Evolutionary conservation across 2,329 filamentous ascomycete species (phyloP), one percentile per base, ranked within the genome.

Genomic region (Orbilia brochopaga): DNA sequence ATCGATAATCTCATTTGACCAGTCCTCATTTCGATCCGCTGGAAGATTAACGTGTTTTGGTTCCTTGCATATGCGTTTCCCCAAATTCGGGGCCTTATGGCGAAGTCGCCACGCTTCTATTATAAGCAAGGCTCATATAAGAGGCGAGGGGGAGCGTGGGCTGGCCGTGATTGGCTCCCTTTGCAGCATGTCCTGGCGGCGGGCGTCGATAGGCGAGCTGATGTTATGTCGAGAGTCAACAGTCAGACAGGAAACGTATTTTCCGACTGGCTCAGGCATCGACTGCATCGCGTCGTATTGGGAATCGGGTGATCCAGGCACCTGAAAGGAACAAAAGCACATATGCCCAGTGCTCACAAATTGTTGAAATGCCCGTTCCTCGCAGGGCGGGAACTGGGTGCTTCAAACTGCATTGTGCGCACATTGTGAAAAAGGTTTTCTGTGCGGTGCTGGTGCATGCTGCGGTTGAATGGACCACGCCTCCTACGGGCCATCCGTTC

Each of bases 11-110:
- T 48, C 44, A 48, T 48, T 19, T 48, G 4, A 19, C 44, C 44
- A 48, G n/a, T 48, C 44, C 44, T 44, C 19, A 48, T 48, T 48
- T 48, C 44, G n/a, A 48, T 48, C n/a, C 5, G 40, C 40, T 44
- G 7, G 40, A 15, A 44, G 13, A 44, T 44, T 5, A 44, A 44
- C 40, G 17, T 8, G n/a, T 44, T 10, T 23, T 23, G 44, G 44
- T 48, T 48, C 44, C 44, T 44, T 48, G 44, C 44, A 48, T 48
- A 48, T 48, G 15, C 44, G 44, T 48, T n/a, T 15, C 37, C 37
- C n/a, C 27, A 32, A 42, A 42, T 42, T 42, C 37, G 44, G 44
- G 27, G 27, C 27, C 3, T 8, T 32, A 32, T 32, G 27, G n/a
- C 17, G 44, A 23, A 10, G 44, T 48, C 8, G 44, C 19, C 44